phyloP scores from a whole-genome alignment of 768 basidiomycete genomes.

The Naganishia kalamii region DNA sequence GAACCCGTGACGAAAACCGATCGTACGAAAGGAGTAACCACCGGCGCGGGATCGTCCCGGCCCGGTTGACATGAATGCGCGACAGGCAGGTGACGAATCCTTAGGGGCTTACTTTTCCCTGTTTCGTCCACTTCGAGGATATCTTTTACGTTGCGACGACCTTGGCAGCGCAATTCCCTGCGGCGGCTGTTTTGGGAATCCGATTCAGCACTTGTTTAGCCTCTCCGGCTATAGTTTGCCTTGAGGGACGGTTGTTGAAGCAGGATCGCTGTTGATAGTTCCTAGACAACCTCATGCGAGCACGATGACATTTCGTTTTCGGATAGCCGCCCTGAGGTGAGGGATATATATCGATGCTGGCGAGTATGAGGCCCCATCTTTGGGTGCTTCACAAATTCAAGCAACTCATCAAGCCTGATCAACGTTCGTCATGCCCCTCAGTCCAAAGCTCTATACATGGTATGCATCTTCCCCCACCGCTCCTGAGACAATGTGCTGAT shows the following conservation, averaged over 20 bases:
- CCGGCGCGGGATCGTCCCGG: too few relatives aligned
- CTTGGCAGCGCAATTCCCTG: too few relatives aligned
- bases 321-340: not conserved
- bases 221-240: constrained; percentile 18
- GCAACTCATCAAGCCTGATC: not conserved
- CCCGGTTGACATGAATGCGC: too few relatives aligned
- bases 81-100: too few relatives aligned
- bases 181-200: not conserved
- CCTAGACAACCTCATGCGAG: not conserved
- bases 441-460: not conserved
- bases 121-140: too few relatives aligned
- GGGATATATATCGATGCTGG: not conserved
- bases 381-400: not conserved
- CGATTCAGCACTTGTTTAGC: not conserved
- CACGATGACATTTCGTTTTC: too few relatives aligned
- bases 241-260: not conserved
- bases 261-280: not conserved
- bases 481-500: not conserved
- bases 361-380: not conserved
- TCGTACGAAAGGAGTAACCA: too few relatives aligned
- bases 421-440: not conserved
- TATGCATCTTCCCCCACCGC: not conserved
- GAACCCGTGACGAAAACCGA: too few relatives aligned
- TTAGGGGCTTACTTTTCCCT: too few relatives aligned
- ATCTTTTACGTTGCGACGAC: too few relatives aligned